phyloP scores from a whole-genome alignment of 108 stramenopile species.

The Hondaea fermentalgiana region DNA sequence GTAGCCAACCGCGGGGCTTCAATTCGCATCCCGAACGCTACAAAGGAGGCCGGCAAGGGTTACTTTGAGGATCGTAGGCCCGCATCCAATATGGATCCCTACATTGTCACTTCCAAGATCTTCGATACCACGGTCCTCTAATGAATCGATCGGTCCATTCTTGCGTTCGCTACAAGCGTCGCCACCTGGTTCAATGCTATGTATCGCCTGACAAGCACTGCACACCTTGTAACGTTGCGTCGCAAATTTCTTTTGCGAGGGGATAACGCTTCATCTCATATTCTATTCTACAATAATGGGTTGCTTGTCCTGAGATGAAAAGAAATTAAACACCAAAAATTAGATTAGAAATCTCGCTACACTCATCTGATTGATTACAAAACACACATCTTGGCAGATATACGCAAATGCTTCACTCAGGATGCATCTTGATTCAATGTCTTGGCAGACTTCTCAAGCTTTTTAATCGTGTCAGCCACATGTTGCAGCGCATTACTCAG shows the following conservation, averaged over 20 bases:
- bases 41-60: slow-evolving; percentile 78
- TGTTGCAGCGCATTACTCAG: background rate
- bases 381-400: background rate
- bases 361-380: background rate
- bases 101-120: slow-evolving; percentile 89
- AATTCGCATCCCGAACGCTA: slow-evolving; percentile 84
- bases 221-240: no score
- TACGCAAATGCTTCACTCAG: background rate
- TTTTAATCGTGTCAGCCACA: background rate
- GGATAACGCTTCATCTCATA: no score
- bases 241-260: no score
- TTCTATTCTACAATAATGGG: no score
- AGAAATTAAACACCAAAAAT: no score
- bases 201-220: no score
- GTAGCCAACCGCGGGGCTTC: slow-evolving; percentile 94
- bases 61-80: slow-evolving; percentile 97
- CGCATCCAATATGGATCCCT: slow-evolving; percentile 89
- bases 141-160: no score
- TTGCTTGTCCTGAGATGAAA: no score
- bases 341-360: no score
- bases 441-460: background rate
- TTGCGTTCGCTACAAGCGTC: no score
- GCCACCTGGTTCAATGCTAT: no score
- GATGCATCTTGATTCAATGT: background rate
- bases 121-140: slow-evolving; percentile 61